These are phyloP conservation scores for Trypanosoma melophagium DNA, from an alignment of 208 protist species.

Conservation along the genomic window DNA sequence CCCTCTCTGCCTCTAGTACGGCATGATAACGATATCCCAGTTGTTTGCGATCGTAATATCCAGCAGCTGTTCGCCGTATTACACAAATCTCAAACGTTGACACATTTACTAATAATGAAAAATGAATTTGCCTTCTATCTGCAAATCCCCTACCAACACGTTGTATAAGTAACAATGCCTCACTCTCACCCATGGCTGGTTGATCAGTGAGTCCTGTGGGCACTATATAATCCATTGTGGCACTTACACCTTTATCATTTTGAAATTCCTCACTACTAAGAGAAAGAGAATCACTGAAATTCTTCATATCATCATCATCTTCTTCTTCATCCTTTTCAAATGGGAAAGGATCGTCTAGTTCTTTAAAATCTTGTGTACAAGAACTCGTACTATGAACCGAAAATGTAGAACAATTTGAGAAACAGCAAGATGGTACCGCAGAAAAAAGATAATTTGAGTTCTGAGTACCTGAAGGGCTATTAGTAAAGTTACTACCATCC, in stretches of 20 bases:
- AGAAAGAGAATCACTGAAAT: slow-evolving; percentile 5
- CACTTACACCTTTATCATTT: background rate
- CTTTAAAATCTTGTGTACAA: background rate
- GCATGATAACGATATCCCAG: slow-evolving; percentile 35
- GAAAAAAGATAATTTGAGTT: background rate
- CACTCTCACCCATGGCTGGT: slow-evolving; percentile 4
- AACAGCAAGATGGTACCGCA: background rate
- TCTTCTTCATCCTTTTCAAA: slow-evolving; percentile 6
- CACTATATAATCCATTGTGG: slow-evolving; percentile 22
- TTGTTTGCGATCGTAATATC: slow-evolving; percentile 31
- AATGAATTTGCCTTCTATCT: slow-evolving; percentile 36
- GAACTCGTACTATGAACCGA: background rate
- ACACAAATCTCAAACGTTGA: slow-evolving; percentile 37
- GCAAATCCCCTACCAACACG: slow-evolving; percentile 47
- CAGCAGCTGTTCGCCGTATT: slow-evolving; percentile 44
- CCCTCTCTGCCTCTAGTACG: slow-evolving; percentile 17
- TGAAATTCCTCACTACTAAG: background rate
- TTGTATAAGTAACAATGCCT: slow-evolving; percentile 37
- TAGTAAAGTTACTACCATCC: background rate
- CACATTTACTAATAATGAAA: slow-evolving; percentile 37
- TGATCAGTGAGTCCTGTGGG: slow-evolving; percentile 17
- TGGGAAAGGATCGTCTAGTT: slow-evolving; percentile 15
- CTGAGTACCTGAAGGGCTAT: background rate
- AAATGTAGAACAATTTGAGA: slow-evolving; percentile 2
- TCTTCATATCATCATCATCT: slow-evolving; percentile 2